These are phyloP conservation scores for Pestalotiopsis sp. DNA, from an alignment of 2,329 filamentous ascomycete genomes.

Conservation along the genomic window DNA sequence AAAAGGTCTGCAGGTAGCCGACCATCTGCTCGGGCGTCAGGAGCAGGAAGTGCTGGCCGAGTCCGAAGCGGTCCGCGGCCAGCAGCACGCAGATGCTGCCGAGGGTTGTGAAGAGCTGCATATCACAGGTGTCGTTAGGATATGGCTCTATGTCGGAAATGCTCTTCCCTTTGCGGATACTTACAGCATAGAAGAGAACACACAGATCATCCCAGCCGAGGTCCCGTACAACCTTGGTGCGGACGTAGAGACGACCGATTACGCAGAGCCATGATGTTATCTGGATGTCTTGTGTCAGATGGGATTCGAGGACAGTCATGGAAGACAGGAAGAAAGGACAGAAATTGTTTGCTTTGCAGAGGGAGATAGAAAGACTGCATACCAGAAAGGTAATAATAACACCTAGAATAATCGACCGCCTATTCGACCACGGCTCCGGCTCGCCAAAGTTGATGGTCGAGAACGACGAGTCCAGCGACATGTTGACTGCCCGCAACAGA, in stretches of 20 bases:
- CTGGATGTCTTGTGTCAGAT: constrained; percentile 16
- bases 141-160: too few species aligned
- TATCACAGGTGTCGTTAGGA: constrained; percentile 3
- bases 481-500: neutral
- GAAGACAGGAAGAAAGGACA: neutral
- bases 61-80: constrained; percentile 18
- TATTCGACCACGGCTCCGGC: constrained; percentile 29
- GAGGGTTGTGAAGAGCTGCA: constrained; percentile 19
- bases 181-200: constrained; percentile 23
- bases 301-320: too few species aligned
- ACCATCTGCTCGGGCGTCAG: constrained; percentile 15
- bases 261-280: constrained; percentile 30
- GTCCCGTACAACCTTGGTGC: constrained; percentile 21
- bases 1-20: constrained; percentile 17
- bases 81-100: constrained; percentile 21
- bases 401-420: constrained; percentile 27
- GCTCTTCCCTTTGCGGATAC: too few species aligned
- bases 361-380: constrained; percentile 2
- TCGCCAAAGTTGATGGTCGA: constrained; percentile 25
- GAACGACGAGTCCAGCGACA: constrained; percentile 12
- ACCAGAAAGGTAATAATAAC: constrained; percentile 30
- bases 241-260: constrained; percentile 26
- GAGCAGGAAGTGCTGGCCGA: constrained; percentile 23
- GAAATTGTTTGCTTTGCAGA: neutral
- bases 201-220: constrained; percentile 28